Evolutionary conservation across 352 stramenopile species (phyloP), one percentile per base, ranked within the genome.

Genomic region (Thraustochytrium striatum): DNA sequence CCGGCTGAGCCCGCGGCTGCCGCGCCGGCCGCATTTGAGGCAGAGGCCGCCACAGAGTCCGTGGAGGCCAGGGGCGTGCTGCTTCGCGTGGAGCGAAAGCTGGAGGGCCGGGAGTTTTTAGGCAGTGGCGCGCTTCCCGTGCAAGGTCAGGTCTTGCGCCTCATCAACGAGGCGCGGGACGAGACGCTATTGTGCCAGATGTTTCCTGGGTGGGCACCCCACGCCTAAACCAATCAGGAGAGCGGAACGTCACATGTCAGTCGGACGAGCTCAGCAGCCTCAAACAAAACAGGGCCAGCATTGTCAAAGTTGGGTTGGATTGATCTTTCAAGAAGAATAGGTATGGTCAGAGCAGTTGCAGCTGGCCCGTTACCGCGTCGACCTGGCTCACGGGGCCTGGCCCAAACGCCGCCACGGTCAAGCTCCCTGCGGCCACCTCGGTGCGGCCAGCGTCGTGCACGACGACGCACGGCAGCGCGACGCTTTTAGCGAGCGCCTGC

Each of bases 381-480:
- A 80, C 32, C 8, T 16, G 7, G 25, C 16, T 19, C 32, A n/a
- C 59, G 0, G 28, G n/a, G 35, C 55, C 70, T 69, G 70, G 70
- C 1, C 70, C 70, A n/a, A 80, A 11, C 0, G 70, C 70, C 25
- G 78, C 19, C 16, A 80, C 70, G 32, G 70, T 80, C 0, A n/a
- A n/a, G 25, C 19, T 58, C n/a, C 70, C 70, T 21, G 53, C 43
- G 28, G 70, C 33, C 13, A 79, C 70, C 38, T 79, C 55, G 8
- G 70, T 79, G 16, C 70, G 28, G 57, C 70, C 70, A 25, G 70
- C 70, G 28, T 79, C 70, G 5, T n/a, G 52, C 7, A 79, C 55
- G 33, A 28, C 32, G n/a, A 43, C 7, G n/a, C 13, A 21, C 16
- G 57, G 70, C 11, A 79, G 55, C 33, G 8, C 39, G 8, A 57